Evolutionary conservation across 768 basidiomycete genomes (phyloP).

Genomic region (Mycena sanguinolenta): DNA sequence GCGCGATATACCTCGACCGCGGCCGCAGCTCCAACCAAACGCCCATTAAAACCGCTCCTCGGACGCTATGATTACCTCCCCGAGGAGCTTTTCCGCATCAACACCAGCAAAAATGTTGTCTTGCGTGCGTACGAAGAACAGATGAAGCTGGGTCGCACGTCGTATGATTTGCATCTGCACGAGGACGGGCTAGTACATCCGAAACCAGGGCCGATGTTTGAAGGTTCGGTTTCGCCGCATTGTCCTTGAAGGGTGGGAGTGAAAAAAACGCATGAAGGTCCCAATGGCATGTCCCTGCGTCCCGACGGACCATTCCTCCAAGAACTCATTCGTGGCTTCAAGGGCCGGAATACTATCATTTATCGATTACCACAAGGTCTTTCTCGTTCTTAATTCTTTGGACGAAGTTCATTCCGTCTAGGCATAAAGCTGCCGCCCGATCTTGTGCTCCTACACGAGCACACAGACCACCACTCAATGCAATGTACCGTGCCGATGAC

Average conservation of each 20-base stretch:
- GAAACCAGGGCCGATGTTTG: background rate
- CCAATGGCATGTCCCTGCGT: background rate
- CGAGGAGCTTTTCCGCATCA: constrained; percentile 14
- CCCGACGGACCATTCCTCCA: constrained; percentile 10
- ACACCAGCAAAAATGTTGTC: background rate
- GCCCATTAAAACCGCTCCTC: constrained; percentile 7
- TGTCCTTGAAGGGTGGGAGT: background rate
- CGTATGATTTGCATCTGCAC: constrained; percentile 13
- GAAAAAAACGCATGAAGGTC: background rate
- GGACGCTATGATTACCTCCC: constrained; percentile 7
- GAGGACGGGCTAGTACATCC: background rate
- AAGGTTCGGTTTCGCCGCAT: background rate
- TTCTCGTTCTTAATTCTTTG: background rate
- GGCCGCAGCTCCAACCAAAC: background rate
- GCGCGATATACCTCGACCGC: constrained; percentile 7
- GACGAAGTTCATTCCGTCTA: background rate
- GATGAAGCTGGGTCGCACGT: background rate
- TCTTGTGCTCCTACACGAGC: constrained; percentile 4
- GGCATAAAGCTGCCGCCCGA: constrained; percentile 11
- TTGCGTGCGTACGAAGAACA: constrained; percentile 2
- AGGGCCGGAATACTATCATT: constrained; percentile 5
- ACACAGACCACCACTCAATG: constrained; percentile 7
- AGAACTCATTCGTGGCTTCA: constrained; percentile 6
- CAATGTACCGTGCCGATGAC: constrained; percentile 8
- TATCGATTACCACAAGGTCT: constrained; percentile 11